These are phyloP conservation scores for Paramecium sexaurelia DNA, from an alignment of 73 alveolate genomes.

Conservation along the genomic window DNA sequence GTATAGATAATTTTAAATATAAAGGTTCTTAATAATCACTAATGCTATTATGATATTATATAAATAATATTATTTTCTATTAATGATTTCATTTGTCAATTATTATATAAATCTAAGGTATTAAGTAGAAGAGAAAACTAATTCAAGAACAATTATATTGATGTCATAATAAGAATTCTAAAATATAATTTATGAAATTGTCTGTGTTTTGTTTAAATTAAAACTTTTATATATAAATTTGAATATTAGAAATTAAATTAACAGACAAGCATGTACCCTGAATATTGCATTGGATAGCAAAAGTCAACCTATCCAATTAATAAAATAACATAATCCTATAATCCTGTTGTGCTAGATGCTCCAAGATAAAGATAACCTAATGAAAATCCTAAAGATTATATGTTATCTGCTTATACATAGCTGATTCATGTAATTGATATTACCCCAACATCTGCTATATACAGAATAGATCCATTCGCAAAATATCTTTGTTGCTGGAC, in stretches of 20 bases:
- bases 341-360: neutral
- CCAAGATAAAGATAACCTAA: slow-evolving; percentile 47
- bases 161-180: too few species aligned
- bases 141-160: too few species aligned
- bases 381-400: slow-evolving; percentile 54
- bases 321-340: slow-evolving; percentile 25
- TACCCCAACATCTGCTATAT: neutral
- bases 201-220: too few species aligned
- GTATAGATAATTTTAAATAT: neutral
- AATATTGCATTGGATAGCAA: neutral
- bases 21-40: too few species aligned
- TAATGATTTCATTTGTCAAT: too few species aligned
- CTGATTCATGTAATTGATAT: slow-evolving; percentile 18
- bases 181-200: too few species aligned
- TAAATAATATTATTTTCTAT: too few species aligned
- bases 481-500: slow-evolving; percentile 36
- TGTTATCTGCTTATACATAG: neutral
- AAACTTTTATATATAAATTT: neutral
- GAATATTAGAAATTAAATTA: neutral
- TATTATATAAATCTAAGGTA: too few species aligned
- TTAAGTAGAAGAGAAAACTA: too few species aligned
- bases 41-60: too few species aligned
- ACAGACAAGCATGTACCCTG: slow-evolving; percentile 18
- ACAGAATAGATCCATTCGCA: slow-evolving; percentile 36
- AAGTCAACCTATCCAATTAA: neutral